These are phyloP conservation scores for Dorcoceras hygrometricum DNA, from an alignment of 257 asterid genomes.

Conservation along the genomic window DNA sequence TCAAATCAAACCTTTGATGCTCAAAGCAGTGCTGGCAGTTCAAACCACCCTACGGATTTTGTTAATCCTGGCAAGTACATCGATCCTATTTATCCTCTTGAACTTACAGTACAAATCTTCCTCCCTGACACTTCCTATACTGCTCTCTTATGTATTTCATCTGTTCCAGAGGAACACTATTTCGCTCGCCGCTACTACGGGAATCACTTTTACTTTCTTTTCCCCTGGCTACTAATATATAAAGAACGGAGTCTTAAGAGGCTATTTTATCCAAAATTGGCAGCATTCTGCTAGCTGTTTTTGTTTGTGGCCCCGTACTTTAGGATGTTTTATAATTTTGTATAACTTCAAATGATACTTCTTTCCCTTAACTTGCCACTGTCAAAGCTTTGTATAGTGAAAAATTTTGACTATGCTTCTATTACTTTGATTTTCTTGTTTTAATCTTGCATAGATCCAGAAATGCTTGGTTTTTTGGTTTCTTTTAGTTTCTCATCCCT, in stretches of 20 bases:
- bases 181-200: too few species aligned
- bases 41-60: slow-evolving; percentile 59
- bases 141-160: neutral
- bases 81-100: neutral
- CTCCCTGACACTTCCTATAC: neutral
- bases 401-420: neutral
- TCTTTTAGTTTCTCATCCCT: neutral
- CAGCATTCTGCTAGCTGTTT: neutral
- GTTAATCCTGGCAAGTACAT: slow-evolving; percentile 77
- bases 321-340: too few species aligned
- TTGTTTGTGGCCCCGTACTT: neutral
- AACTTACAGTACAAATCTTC: neutral
- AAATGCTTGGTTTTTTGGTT: neutral
- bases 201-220: too few species aligned
- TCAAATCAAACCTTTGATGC: slow-evolving; percentile 60
- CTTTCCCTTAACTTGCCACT: neutral
- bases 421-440: neutral
- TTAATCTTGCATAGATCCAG: neutral
- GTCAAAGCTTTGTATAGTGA: neutral
- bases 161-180: neutral
- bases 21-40: slow-evolving; percentile 54
- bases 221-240: too few species aligned
- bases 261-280: neutral
- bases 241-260: neutral
- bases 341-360: neutral